Base-by-base conservation (phyloP, 2,329 filamentous ascomycete genomes). In the Verticillium zaregamsianum region DNA sequence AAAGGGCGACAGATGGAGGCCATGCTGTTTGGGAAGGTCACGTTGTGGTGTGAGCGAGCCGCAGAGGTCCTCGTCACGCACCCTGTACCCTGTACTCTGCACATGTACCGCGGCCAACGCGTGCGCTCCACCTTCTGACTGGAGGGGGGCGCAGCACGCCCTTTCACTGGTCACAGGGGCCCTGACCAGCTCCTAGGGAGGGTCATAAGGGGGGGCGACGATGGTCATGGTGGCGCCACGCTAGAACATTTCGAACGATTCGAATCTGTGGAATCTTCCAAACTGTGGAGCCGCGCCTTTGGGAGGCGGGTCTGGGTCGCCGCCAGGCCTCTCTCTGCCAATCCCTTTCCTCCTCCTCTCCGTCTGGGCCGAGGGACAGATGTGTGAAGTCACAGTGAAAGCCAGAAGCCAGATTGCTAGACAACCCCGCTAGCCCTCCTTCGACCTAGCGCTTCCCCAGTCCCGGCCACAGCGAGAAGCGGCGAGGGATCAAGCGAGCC, bases 181-280 rank as follows among this genome's bases (percentile, higher is more conserved):
- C 40, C 40, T 49, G 20, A n/a, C 40, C 40, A n/a, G 23, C 40
- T 15, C n/a, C 9, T 4, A 49, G 20, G 40, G 40, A 49, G 40
- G 45, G 45, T 49, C 45, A 49, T 4, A 12, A 49, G 11, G n/a
- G n/a, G n/a, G 20, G 4, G 12, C n/a, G 45, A 23, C 45, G 12
- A 23, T n/a, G 45, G n/a, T 32, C 25, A 33, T 32, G 28, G 54
- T 55, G 54, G 54, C 54, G 54, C n/a, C 25, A 55, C 54, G 54
- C 54, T 55, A 55, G 54, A 55, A 55, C 54, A 32, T 20, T 31
- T 55, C 54, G 54, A 55, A 55, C 45, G 45, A 49, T 49, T 49
- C n/a, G 45, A 49, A 49, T 40, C 37, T 40, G 37, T 40, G 37
- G 37, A 40, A 40, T 49, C 45, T 49, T 49, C 45, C 45, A 49